Conservation (phyloP, 805 yeast genomes). For the Sugiyamaella marilandica region DNA sequence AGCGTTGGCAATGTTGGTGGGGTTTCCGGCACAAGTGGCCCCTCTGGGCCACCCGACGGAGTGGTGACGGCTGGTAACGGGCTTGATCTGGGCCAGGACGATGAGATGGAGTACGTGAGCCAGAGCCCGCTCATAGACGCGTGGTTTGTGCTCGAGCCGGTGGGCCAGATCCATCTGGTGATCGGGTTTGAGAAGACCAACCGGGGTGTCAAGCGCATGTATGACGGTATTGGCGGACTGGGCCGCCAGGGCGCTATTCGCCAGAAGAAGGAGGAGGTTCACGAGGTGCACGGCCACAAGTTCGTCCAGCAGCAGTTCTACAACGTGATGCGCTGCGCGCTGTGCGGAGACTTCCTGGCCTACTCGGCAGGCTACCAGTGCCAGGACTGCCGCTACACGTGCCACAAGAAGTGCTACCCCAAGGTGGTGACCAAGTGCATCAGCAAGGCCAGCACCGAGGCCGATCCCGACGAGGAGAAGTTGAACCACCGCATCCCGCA, state of each 20-base stretch:
- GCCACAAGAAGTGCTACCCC: constrained; percentile 73
- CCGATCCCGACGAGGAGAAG: constrained; percentile 67
- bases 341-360: constrained; percentile 91
- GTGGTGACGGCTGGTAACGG: background rate
- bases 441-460: constrained; percentile 62
- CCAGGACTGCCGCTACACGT: constrained; percentile 71
- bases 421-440: constrained; percentile 78
- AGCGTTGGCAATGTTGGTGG: background rate
- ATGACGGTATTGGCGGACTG: constrained; percentile 54
- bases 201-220: constrained; percentile 40
- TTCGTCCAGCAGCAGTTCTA: constrained; percentile 93
- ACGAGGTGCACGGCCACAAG: constrained; percentile 95
- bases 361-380: constrained; percentile 74
- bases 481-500: constrained; percentile 96
- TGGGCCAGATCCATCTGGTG: constrained; percentile 79
- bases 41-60: background rate
- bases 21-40: constrained; percentile 5
- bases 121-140: constrained; percentile 43
- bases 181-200: constrained; percentile 73
- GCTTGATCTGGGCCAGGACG: background rate
- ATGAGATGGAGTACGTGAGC: background rate
- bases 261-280: constrained; percentile 76
- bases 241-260: constrained; percentile 98
- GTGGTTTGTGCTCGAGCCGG: constrained; percentile 92
- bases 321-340: constrained; percentile 94